Evolutionary conservation across 106 monocot genomes (phyloP).

Genomic region (Narthecium ossifragum): DNA sequence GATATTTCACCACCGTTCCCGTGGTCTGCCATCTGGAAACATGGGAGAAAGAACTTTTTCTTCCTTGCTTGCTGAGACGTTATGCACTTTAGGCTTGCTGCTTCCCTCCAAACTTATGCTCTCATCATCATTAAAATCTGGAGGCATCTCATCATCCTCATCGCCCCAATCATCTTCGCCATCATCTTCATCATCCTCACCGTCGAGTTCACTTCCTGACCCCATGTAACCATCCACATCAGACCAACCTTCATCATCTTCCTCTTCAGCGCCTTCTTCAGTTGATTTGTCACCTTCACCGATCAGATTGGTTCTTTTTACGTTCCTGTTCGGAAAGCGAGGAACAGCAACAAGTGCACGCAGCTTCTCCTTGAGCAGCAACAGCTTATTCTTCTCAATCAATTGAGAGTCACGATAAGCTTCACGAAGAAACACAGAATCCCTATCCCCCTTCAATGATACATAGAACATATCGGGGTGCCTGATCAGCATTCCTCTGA

Average conservation of each 20-base stretch:
- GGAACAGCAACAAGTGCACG: conserved; percentile 73
- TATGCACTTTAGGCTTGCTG: conserved; percentile 7
- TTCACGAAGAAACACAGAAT: conserved; percentile 94
- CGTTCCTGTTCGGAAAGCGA: conserved; percentile 35
- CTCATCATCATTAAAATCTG: conserved; percentile 50
- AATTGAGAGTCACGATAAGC: conserved; percentile 83
- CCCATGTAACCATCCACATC: conserved; percentile 49
- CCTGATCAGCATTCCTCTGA: conserved; percentile 89
- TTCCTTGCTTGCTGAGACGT: conserved; percentile 13
- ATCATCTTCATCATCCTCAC: conserved; percentile 32
- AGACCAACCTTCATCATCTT: conserved; percentile 41
- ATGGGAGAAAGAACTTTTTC: conserved; percentile 39
- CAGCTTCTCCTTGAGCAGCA: conserved; percentile 86
- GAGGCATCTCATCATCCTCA: conserved; percentile 64
- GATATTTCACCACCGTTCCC: conserved; percentile 75
- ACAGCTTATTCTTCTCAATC: conserved; percentile 72
- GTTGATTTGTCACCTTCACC: conserved; percentile 11
- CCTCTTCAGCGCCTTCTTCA: conserved; percentile 21
- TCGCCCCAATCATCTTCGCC: conserved; percentile 54
- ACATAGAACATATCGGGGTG: conserved; percentile 98
- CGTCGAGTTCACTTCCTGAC: conserved; percentile 28
- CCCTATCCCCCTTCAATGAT: conserved; percentile 91
- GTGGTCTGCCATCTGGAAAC: conserved; percentile 74
- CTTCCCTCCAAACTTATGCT: conserved; percentile 22
- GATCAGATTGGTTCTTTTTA: conserved; percentile 5